A percentile compares a stretch with the other conserved stretches of the same genome.
Evolutionary conservation across 208 protist genomes (phyloP).

Genomic region (Crithidia fasciculata): DNA sequence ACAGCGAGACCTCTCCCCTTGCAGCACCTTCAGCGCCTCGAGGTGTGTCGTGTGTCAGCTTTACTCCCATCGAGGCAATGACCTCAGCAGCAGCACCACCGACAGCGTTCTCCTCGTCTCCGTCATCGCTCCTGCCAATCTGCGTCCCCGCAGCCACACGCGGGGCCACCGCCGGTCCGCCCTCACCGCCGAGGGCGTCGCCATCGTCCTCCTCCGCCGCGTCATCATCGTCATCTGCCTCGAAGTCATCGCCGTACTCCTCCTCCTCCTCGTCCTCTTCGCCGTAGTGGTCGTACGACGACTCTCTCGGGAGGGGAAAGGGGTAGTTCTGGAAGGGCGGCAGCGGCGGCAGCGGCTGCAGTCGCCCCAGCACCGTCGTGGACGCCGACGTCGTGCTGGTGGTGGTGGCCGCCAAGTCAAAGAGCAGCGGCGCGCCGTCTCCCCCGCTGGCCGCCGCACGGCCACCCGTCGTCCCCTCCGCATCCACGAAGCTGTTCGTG

Average conservation of each 20-base stretch:
- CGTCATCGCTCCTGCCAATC: neutral
- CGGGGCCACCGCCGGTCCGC: no score
- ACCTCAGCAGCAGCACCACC: no score
- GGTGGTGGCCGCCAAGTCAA: neutral
- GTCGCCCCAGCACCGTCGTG: slow-evolving; percentile 9
- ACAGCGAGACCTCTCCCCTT: neutral
- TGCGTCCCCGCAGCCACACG: neutral
- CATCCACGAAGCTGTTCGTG: slow-evolving; percentile 5
- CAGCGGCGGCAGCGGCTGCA: slow-evolving; percentile 9
- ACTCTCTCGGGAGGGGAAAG: slow-evolving; percentile 13
- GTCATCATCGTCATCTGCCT: neutral
- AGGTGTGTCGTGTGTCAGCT: neutral
- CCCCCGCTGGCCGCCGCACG: neutral
- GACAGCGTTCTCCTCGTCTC: neutral
- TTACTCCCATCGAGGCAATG: neutral
- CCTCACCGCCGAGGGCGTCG: neutral
- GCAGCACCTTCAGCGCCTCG: neutral
- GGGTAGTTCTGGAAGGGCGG: slow-evolving; percentile 19
- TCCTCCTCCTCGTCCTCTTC: slow-evolving; percentile 1
- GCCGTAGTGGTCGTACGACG: slow-evolving; percentile 1
- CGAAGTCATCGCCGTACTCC: slow-evolving; percentile 5
- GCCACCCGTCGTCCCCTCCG: neutral
- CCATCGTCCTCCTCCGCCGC: neutral
- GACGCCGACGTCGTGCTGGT: neutral
- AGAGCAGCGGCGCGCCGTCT: neutral